These are phyloP conservation scores for Anaeromyces robustus DNA, from an alignment of 192 early-diverging fungal genomes.

Conservation along the genomic window DNA sequence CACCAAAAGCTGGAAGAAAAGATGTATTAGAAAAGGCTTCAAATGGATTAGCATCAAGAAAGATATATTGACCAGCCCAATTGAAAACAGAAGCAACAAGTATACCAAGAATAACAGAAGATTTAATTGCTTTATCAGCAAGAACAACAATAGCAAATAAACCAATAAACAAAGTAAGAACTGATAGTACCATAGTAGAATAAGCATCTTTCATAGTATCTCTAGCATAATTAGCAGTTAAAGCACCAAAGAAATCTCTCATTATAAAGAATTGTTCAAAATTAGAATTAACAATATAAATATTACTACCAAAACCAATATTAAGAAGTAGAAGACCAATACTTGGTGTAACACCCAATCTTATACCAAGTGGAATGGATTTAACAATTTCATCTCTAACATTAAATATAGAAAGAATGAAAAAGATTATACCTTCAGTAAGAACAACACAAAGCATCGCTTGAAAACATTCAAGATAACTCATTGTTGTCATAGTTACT, in stretches of 20 bases:
- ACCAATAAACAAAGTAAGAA: background rate
- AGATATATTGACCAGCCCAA: background rate
- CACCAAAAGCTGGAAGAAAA: slow-evolving; percentile 37
- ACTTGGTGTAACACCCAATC: slow-evolving; percentile 60
- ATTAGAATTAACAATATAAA: slow-evolving; percentile 30
- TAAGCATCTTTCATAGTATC: background rate
- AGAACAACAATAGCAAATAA: background rate
- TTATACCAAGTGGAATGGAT: slow-evolving; percentile 53
- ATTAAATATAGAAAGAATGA: slow-evolving; percentile 55
- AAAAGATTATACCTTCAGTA: slow-evolving; percentile 70
- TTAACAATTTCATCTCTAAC: slow-evolving; percentile 63
- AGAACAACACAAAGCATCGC: slow-evolving; percentile 46
- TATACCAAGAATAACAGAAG: background rate
- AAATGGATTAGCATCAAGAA: background rate
- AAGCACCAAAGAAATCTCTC: slow-evolving; percentile 39
- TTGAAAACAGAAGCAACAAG: background rate
- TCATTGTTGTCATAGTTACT: slow-evolving; percentile 54
- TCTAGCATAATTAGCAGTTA: slow-evolving; percentile 21
- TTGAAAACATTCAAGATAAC: slow-evolving; percentile 26
- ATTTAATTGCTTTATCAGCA: background rate
- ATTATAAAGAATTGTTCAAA: slow-evolving; percentile 37
- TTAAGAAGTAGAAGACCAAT: slow-evolving; percentile 58
- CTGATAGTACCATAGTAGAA: background rate
- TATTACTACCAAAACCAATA: slow-evolving; percentile 52
- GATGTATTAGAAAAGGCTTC: background rate